These are phyloP conservation scores for Phialemoniopsis sp. DNA, from an alignment of 2,329 filamentous ascomycete genomes.

Conservation along the genomic window DNA sequence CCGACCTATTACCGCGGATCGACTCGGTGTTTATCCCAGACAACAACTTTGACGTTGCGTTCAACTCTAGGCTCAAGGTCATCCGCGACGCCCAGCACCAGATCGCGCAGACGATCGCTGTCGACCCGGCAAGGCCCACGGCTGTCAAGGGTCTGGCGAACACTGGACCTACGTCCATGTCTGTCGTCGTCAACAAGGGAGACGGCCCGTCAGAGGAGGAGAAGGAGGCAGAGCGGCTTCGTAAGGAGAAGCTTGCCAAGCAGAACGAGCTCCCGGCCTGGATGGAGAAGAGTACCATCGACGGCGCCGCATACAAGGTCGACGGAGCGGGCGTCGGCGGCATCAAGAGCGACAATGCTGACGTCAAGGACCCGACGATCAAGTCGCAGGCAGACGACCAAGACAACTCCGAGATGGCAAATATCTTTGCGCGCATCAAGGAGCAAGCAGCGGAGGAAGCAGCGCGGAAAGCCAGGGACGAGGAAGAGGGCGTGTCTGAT, in stretches of 20 bases:
- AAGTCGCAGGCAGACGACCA: slow-evolving; percentile 35
- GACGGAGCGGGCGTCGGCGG: slow-evolving; percentile 22
- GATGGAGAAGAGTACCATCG: slow-evolving; percentile 69
- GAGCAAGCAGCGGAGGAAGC: slow-evolving; percentile 52
- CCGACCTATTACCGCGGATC: slow-evolving; percentile 71
- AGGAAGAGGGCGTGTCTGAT: slow-evolving; percentile 36
- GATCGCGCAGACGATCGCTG: slow-evolving; percentile 53
- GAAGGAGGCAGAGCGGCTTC: slow-evolving; percentile 58
- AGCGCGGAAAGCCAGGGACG: slow-evolving; percentile 42
- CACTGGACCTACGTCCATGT: slow-evolving; percentile 64
- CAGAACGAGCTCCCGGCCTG: slow-evolving; percentile 69
- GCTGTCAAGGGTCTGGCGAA: slow-evolving; percentile 67
- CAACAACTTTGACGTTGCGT: slow-evolving; percentile 68
- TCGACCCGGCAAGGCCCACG: slow-evolving; percentile 57
- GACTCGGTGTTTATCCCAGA: slow-evolving; percentile 71
- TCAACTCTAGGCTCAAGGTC: slow-evolving; percentile 59
- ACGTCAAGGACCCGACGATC: slow-evolving; percentile 39
- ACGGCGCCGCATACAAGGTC: slow-evolving; percentile 54
- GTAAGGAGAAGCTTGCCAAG: slow-evolving; percentile 60
- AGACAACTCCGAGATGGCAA: slow-evolving; percentile 56
- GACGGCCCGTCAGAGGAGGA: slow-evolving; percentile 65
- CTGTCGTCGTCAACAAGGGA: slow-evolving; percentile 63
- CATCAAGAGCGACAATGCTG: slow-evolving; percentile 33
- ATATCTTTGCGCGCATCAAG: slow-evolving; percentile 64
- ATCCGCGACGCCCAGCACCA: slow-evolving; percentile 65